Evolutionary conservation across 2,329 filamentous ascomycete species (phyloP).

Genomic region (Zymoseptoria crescenta): DNA sequence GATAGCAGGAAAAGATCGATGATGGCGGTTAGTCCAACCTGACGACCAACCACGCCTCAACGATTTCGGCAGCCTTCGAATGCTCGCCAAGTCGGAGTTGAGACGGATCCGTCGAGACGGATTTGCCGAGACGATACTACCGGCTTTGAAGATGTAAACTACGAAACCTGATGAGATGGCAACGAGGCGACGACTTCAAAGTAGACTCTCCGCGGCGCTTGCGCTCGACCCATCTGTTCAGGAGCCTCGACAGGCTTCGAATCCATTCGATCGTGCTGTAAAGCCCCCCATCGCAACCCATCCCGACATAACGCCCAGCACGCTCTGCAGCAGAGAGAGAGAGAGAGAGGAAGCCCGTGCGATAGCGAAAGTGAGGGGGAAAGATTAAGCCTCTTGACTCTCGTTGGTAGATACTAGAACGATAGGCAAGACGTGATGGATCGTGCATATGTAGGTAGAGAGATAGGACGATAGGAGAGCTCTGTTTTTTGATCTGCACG

Average conservation of each 20-base stretch:
- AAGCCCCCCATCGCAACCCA: too few relatives aligned
- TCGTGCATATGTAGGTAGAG: neutral
- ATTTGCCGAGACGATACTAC: neutral
- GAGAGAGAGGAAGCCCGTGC: neutral
- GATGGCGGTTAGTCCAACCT: neutral
- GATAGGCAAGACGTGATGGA: neutral
- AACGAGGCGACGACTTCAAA: too few relatives aligned
- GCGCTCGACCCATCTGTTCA: too few relatives aligned
- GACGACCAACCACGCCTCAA: neutral
- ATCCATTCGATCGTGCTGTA: too few relatives aligned
- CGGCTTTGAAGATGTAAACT: neutral
- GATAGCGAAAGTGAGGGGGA: neutral
- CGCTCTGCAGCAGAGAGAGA: too few relatives aligned
- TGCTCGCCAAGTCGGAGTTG: neutral
- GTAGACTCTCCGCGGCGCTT: too few relatives aligned
- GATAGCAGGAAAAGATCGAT: neutral
- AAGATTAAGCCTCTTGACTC: neutral
- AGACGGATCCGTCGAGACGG: neutral
- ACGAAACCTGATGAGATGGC: neutral
- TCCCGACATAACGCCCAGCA: neutral
- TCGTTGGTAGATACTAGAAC: neutral
- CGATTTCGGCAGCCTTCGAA: too few relatives aligned
- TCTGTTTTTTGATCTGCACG: neutral
- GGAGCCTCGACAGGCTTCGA: too few relatives aligned
- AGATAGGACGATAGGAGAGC: neutral